A percentile compares a stretch with the other conserved stretches of the same genome.
phyloP scores from a whole-genome alignment of 148 eudicot genomes.

The Nyssa sinensis region DNA sequence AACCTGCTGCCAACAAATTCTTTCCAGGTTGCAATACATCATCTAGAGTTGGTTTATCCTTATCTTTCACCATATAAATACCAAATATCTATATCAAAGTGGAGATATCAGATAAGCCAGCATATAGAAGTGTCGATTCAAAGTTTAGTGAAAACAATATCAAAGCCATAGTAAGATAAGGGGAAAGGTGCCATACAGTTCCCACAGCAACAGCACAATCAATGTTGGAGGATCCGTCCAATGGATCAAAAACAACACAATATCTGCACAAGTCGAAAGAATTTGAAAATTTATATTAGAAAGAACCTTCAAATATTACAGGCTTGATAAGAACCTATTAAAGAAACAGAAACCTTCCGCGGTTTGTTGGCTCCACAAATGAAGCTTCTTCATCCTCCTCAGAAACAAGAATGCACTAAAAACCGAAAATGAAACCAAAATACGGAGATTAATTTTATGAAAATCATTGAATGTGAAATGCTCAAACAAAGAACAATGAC shows the following conservation, averaged over 20 bases:
- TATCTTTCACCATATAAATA: conserved; percentile 75
- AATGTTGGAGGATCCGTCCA: conserved; percentile 98
- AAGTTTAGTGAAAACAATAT: background rate
- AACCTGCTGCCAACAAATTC: conserved; percentile 89
- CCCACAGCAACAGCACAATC: conserved; percentile 97
- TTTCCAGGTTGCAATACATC: conserved; percentile 88
- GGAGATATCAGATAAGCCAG: conserved; percentile 13
- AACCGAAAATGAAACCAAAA: no score
- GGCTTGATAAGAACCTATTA: background rate
- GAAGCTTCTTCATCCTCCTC: conserved; percentile 97
- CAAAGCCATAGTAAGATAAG: background rate
- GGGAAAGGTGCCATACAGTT: conserved; percentile 51
- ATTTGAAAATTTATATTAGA: no score
- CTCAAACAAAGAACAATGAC: no score
- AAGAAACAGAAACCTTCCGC: conserved; percentile 86
- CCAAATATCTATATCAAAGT: conserved; percentile 75
- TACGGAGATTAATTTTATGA: no score
- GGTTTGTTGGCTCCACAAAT: conserved; percentile 71
- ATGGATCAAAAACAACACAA: conserved; percentile 89
- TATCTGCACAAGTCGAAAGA: conserved; percentile 49
- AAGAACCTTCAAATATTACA: no score
- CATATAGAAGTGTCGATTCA: background rate
- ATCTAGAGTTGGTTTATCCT: conserved; percentile 53
- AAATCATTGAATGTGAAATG: no score
- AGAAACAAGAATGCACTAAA: conserved; percentile 91